Evolutionary conservation across 306 rosid genomes (phyloP).

Genomic region (Vigna hirtella): DNA sequence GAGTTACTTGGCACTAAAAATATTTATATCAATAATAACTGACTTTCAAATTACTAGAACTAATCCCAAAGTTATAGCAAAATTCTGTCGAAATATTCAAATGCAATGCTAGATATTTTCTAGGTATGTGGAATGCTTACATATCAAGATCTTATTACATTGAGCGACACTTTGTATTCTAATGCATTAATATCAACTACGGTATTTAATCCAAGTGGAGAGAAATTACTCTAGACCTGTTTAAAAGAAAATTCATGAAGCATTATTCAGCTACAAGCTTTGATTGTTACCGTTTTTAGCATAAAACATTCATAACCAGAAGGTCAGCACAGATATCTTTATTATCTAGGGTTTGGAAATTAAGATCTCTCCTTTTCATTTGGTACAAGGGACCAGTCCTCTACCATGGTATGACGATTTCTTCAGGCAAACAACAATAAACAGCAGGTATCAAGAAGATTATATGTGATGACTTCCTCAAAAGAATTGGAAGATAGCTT

Average conservation of each 20-base stretch:
- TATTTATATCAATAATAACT: not conserved
- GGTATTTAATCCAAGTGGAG: slow-evolving; percentile 12
- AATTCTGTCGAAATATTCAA: slow-evolving; percentile 26
- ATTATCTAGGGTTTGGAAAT: slow-evolving; percentile 29
- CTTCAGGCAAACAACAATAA: slow-evolving; percentile 31
- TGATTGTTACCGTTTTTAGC: slow-evolving; percentile 12
- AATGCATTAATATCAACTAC: slow-evolving; percentile 35
- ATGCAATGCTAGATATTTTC: slow-evolving; percentile 39
- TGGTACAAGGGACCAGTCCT: slow-evolving; percentile 10
- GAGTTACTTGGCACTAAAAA: slow-evolving; percentile 5
- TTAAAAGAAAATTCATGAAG: slow-evolving; percentile 20
- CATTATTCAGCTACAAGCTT: slow-evolving; percentile 13
- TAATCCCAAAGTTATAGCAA: not conserved
- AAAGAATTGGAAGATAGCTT: slow-evolving; percentile 25
- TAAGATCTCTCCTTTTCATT: slow-evolving; percentile 25
- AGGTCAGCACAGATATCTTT: slow-evolving; percentile 7
- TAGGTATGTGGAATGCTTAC: slow-evolving; percentile 15
- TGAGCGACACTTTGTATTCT: slow-evolving; percentile 9
- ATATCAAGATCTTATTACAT: slow-evolving; percentile 19
- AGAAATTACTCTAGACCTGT: slow-evolving; percentile 13
- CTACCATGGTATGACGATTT: not conserved
- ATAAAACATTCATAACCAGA: slow-evolving; percentile 30
- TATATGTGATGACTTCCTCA: slow-evolving; percentile 19
- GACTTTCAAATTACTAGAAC: slow-evolving; percentile 29
- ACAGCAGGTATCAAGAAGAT: slow-evolving; percentile 4